A percentile compares a stretch with the other conserved stretches of the same genome.
phyloP scores from a whole-genome alignment of 2,329 filamentous ascomycete genomes.

The Dactylellina leptospora region DNA sequence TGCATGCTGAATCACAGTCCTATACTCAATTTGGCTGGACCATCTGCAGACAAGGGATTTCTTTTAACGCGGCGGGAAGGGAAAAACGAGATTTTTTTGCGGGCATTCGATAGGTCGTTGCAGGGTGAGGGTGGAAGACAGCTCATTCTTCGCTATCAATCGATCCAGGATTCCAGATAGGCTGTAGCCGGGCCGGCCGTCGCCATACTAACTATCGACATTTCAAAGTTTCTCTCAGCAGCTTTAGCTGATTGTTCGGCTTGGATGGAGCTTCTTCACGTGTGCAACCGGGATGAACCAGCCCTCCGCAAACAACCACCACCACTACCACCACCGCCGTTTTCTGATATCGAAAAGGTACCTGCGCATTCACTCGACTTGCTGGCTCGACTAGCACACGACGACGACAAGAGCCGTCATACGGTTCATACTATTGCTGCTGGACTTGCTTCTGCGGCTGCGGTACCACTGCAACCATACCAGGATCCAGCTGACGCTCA shows the following conservation, averaged over 20 bases:
- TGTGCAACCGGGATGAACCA: conserved; percentile 48
- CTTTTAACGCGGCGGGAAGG: conserved; percentile 20
- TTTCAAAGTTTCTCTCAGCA: conserved; percentile 10
- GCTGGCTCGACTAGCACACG: conserved; percentile 17
- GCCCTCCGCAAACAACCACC: conserved; percentile 20
- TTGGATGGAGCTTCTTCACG: conserved; percentile 48
- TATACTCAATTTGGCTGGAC: conserved; percentile 52
- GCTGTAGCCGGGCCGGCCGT: conserved; percentile 40
- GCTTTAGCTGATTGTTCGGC: conserved; percentile 27
- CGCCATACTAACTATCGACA: conserved; percentile 27
- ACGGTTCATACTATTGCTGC: conserved; percentile 5
- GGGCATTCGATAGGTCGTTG: conserved; percentile 44
- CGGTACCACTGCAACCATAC: conserved; percentile 35
- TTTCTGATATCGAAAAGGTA: conserved; percentile 14
- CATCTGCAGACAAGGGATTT: conserved; percentile 28
- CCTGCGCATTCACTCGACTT: conserved; percentile 32
- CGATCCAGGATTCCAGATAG: conserved; percentile 46
- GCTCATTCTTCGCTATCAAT: conserved; percentile 31
- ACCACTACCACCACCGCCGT: not conserved
- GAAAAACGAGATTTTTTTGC: conserved; percentile 15
- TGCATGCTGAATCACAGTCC: conserved; percentile 51
- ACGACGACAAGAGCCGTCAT: not conserved
- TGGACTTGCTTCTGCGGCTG: conserved; percentile 29
- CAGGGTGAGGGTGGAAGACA: conserved; percentile 45
- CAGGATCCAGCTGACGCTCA: conserved; percentile 38